These are phyloP conservation scores for Xylariaceae sp. DNA, from an alignment of 2,329 filamentous ascomycete genomes.

Conservation along the genomic window DNA sequence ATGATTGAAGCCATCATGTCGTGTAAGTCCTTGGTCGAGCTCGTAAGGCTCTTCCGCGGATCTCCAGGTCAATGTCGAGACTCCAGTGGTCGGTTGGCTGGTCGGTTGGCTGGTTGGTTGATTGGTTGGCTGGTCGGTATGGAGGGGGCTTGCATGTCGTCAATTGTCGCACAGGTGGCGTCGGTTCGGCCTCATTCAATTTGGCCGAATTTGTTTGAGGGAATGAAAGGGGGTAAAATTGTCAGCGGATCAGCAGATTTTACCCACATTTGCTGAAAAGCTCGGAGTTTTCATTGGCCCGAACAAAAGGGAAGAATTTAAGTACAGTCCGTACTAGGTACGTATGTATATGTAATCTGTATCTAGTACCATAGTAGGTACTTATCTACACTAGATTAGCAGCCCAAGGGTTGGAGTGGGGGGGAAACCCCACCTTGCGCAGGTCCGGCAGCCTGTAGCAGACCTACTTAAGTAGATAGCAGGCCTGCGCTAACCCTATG, in stretches of 20 bases:
- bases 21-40: too few relatives aligned
- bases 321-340: neutral
- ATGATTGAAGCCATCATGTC: neutral
- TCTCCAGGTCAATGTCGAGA: too few relatives aligned
- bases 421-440: too few relatives aligned
- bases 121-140: too few relatives aligned
- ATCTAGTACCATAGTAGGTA: too few relatives aligned
- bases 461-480: neutral
- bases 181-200: constrained; percentile 18
- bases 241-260: constrained; percentile 21
- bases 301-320: neutral
- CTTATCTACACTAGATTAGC: too few relatives aligned
- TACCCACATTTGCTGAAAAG: constrained; percentile 23
- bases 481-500: neutral
- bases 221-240: constrained; percentile 12
- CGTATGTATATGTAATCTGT: too few relatives aligned
- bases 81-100: too few relatives aligned
- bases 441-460: too few relatives aligned
- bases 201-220: constrained; percentile 18
- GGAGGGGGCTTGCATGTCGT: neutral
- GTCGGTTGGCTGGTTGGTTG: too few relatives aligned
- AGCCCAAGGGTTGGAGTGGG: too few relatives aligned
- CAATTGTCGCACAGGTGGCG: constrained; percentile 17
- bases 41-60: too few relatives aligned
- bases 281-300: constrained; percentile 24